Evolutionary conservation across 2,329 filamentous ascomycete species (phyloP), one percentile per base, ranked within the genome.

Genomic region (Ophiostoma sp.): DNA sequence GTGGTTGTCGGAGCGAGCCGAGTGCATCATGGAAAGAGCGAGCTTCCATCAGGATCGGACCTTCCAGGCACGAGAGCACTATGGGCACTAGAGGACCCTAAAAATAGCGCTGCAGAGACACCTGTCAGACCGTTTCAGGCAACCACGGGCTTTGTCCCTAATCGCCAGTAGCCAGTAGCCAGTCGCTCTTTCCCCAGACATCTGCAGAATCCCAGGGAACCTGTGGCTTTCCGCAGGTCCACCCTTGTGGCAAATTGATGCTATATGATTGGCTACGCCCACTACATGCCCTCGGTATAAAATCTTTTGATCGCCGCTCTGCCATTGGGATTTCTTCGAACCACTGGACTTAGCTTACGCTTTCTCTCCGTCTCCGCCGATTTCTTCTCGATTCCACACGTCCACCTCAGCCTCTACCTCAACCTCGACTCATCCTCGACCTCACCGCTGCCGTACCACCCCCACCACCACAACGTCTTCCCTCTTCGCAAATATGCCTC

Each of bases 401-500:
- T 64, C 36, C 12, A 9, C 4, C 38, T 36, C 58, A 36, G 42
- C 64, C 14, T 44, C 60, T 40, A 16, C 44, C 12, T 38, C 55
- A 47, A 44, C 38, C 14, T 42, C 49, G 45, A n/a, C 66, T 27
- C 27, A 36, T 58, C n/a, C 45, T 14, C n/a, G 36, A 18, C 14
- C 27, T 18, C 55, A 11, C 14, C 41, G 49, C 58, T 18, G 18
- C 49, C 58, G 27, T 2, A 41, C 60, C 27, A 40, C 11, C 55
- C 16, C 58, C 52, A 58, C 47, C 45, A 36, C 40, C 45, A 40
- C 38, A 63, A 14, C 45, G 45, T 47, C 45, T 47, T 52, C 16
- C 47, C 4, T 9, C 18, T 11, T 27, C 18, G 8, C 67, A 40
- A 44, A 65, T 67, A 94, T 94, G 91, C 81, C 91, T 89, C 91